phyloP scores from a whole-genome alignment of 2,329 filamentous ascomycete genomes.

The Fusarium sp. region DNA sequence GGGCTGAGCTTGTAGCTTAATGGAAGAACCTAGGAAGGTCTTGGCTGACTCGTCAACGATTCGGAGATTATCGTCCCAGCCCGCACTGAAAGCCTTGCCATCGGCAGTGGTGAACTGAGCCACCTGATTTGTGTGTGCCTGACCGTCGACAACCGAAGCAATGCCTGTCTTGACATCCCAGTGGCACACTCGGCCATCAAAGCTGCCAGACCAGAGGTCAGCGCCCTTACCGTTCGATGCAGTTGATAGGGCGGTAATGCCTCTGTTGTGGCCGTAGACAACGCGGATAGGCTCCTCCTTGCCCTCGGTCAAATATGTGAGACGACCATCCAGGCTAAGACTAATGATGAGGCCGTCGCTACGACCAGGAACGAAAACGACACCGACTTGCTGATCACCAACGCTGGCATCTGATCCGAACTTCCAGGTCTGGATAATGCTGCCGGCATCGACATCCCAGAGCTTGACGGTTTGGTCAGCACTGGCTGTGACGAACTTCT shows the following conservation, averaged over 20 bases:
- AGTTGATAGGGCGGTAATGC: slow-evolving; percentile 77
- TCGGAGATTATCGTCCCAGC: slow-evolving; percentile 93
- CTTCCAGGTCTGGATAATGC: slow-evolving; percentile 83
- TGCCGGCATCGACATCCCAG: slow-evolving; percentile 88
- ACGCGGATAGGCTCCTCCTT: slow-evolving; percentile 75
- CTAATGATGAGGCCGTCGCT: slow-evolving; percentile 91
- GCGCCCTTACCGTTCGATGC: slow-evolving; percentile 64
- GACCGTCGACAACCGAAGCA: slow-evolving; percentile 80
- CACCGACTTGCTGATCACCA: slow-evolving; percentile 90
- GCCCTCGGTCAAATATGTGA: slow-evolving; percentile 87
- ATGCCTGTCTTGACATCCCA: slow-evolving; percentile 82
- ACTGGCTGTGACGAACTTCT: slow-evolving; percentile 87
- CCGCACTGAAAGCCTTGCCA: slow-evolving; percentile 82
- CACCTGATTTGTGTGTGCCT: slow-evolving; percentile 87
- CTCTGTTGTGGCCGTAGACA: slow-evolving; percentile 91
- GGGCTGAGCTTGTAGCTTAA: slow-evolving; percentile 82
- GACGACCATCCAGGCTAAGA: slow-evolving; percentile 86
- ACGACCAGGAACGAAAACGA: slow-evolving; percentile 87
- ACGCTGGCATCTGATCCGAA: slow-evolving; percentile 84
- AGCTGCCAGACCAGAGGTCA: slow-evolving; percentile 89
- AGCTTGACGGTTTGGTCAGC: slow-evolving; percentile 95
- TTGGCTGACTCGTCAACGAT: slow-evolving; percentile 79
- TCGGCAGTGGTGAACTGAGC: slow-evolving; percentile 74
- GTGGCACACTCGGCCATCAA: slow-evolving; percentile 85
- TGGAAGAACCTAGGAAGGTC: slow-evolving; percentile 77